Evolutionary conservation across 164 flowering plant species (phyloP).

Genomic region (Hamamelis virginiana): DNA sequence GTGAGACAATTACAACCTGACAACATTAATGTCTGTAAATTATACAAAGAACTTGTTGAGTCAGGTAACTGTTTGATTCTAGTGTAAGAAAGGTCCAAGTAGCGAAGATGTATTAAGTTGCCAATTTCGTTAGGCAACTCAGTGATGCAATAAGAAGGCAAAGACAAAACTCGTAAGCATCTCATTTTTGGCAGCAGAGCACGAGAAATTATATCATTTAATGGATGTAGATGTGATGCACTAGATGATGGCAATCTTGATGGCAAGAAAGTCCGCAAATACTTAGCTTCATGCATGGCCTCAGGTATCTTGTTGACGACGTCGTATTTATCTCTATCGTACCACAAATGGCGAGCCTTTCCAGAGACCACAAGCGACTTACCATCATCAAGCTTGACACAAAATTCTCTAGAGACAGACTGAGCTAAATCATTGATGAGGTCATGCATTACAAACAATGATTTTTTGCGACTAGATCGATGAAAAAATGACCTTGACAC

Average conservation of each 20-base stretch:
- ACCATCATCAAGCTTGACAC: not conserved
- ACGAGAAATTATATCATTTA: not conserved
- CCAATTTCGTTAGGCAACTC: not conserved
- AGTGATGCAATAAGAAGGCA: not conserved
- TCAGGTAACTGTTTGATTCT: not conserved
- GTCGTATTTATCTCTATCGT: not conserved
- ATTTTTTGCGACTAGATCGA: not conserved
- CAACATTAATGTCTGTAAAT: not conserved
- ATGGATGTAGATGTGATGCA: not conserved
- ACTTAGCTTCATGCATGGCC: not conserved
- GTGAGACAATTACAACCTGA: not conserved
- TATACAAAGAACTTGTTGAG: not conserved
- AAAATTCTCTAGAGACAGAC: not conserved
- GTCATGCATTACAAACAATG: no score
- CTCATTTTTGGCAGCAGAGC: not conserved
- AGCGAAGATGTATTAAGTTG: not conserved
- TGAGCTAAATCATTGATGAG: not conserved
- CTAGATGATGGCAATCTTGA: not conserved
- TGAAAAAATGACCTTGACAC: not conserved
- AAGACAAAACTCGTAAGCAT: not conserved
- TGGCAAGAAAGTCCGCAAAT: not conserved
- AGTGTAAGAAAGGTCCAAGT: not conserved
- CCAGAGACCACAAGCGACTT: not conserved
- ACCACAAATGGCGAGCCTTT: not conserved
- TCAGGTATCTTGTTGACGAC: not conserved